Evolutionary conservation across 2,329 filamentous ascomycete genomes (phyloP).

Genomic region (Aspergillus udagawae): DNA sequence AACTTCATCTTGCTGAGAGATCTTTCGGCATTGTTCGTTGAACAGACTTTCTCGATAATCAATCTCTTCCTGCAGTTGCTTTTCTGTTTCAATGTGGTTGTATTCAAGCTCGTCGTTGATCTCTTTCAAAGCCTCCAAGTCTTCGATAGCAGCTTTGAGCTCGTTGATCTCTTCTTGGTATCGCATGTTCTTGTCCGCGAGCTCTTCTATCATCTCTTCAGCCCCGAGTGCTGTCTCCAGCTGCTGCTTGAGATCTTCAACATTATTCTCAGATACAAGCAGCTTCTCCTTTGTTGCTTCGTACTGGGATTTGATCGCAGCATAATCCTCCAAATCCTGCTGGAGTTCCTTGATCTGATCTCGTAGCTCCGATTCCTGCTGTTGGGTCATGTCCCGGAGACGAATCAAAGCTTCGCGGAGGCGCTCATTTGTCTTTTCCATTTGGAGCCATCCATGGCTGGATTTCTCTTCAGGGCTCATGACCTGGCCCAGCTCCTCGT

Average conservation of each 20-base stretch:
- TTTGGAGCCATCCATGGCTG: slow-evolving; percentile 82
- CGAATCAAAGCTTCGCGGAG: slow-evolving; percentile 79
- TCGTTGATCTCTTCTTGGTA: slow-evolving; percentile 81
- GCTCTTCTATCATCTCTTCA: slow-evolving; percentile 90
- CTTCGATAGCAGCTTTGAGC: slow-evolving; percentile 74
- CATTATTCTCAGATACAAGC: slow-evolving; percentile 65
- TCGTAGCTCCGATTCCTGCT: slow-evolving; percentile 75
- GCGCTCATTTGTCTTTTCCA: slow-evolving; percentile 86
- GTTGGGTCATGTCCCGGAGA: slow-evolving; percentile 80
- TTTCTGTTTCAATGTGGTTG: slow-evolving; percentile 89
- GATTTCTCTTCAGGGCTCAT: slow-evolving; percentile 85
- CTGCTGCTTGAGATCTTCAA: slow-evolving; percentile 85
- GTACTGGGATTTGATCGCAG: slow-evolving; percentile 64
- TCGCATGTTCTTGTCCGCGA: slow-evolving; percentile 81
- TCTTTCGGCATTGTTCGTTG: slow-evolving; percentile 71
- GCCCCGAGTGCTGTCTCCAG: slow-evolving; percentile 83
- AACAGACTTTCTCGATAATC: slow-evolving; percentile 83
- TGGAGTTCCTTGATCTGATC: slow-evolving; percentile 71
- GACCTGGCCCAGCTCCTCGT: slow-evolving; percentile 74
- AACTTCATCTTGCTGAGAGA: slow-evolving; percentile 70
- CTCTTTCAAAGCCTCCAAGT: slow-evolving; percentile 84
- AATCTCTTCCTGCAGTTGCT: slow-evolving; percentile 89
- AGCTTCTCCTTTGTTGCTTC: slow-evolving; percentile 69
- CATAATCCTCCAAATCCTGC: slow-evolving; percentile 66
- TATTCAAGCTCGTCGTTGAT: slow-evolving; percentile 91